phyloP scores from a whole-genome alignment of 257 asterid genomes.

The Lycium barbarum region DNA sequence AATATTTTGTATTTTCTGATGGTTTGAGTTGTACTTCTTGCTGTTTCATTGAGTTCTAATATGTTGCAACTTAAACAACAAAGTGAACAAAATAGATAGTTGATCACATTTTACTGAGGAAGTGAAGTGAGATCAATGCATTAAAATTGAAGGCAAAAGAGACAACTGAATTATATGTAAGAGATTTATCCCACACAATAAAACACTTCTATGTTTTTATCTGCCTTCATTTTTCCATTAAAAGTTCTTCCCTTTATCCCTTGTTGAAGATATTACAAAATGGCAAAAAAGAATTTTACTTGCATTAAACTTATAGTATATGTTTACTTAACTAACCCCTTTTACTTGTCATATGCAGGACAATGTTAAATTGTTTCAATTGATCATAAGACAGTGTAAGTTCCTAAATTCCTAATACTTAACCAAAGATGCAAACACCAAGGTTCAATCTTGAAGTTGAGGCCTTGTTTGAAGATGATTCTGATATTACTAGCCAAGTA shows the following conservation, averaged over 20 bases:
- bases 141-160: too few relatives aligned
- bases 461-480: slow-evolving; percentile 41
- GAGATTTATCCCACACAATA: too few relatives aligned
- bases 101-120: too few relatives aligned
- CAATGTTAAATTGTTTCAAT: not conserved
- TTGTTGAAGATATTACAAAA: too few relatives aligned
- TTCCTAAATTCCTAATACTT: not conserved
- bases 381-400: not conserved
- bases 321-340: not conserved
- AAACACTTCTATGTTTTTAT: too few relatives aligned
- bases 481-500: slow-evolving; percentile 45
- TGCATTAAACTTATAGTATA: not conserved
- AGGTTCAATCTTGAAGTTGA: slow-evolving; percentile 47
- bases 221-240: too few relatives aligned
- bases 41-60: not conserved
- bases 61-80: not conserved
- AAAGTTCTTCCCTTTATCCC: too few relatives aligned
- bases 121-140: too few relatives aligned
- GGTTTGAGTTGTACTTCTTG: not conserved
- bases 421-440: slow-evolving; percentile 45
- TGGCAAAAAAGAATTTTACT: not conserved
- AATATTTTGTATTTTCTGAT: not conserved
- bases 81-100: too few relatives aligned
- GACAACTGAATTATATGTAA: too few relatives aligned
- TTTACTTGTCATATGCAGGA: not conserved